These are phyloP conservation scores for Dunaliella salina DNA, from an alignment of 163 green algal species.

Conservation along the genomic window DNA sequence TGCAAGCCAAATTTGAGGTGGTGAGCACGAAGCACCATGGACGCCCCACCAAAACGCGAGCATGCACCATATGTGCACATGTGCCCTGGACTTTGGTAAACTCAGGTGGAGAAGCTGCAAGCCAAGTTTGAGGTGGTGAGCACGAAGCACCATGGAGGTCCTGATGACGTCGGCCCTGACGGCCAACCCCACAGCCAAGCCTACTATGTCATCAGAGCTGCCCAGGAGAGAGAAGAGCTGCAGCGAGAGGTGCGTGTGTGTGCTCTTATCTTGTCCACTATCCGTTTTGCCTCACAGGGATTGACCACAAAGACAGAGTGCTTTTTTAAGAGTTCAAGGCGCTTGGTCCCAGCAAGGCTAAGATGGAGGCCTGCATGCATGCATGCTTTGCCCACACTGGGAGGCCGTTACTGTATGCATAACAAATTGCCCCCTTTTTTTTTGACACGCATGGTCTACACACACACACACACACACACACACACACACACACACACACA, in stretches of 20 bases:
- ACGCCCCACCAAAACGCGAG: too few relatives aligned
- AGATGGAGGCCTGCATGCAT: too few relatives aligned
- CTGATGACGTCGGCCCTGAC: slow-evolving; percentile 33
- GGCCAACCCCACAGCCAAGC: slow-evolving; percentile 64
- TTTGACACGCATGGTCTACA: too few relatives aligned
- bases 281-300: too few relatives aligned
- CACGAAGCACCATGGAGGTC: slow-evolving; percentile 39
- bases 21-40: slow-evolving; percentile 48
- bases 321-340: too few relatives aligned
- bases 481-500: background rate
- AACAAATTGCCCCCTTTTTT: too few relatives aligned
- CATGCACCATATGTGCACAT: too few relatives aligned
- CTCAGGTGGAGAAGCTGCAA: slow-evolving; percentile 57
- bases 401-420: too few relatives aligned
- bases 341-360: too few relatives aligned
- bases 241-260: slow-evolving; percentile 48
- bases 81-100: too few relatives aligned
- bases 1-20: slow-evolving; percentile 71
- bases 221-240: slow-evolving; percentile 72
- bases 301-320: too few relatives aligned
- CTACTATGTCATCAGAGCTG: slow-evolving; percentile 84
- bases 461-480: background rate
- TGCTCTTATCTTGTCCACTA: background rate
- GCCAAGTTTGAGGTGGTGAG: slow-evolving; percentile 69
- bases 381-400: too few relatives aligned